A percentile compares a stretch with the other conserved stretches of the same genome.
Conservation (phyloP, 2,329 filamentous ascomycete species). For the Aspergillus pseudonomiae region DNA sequence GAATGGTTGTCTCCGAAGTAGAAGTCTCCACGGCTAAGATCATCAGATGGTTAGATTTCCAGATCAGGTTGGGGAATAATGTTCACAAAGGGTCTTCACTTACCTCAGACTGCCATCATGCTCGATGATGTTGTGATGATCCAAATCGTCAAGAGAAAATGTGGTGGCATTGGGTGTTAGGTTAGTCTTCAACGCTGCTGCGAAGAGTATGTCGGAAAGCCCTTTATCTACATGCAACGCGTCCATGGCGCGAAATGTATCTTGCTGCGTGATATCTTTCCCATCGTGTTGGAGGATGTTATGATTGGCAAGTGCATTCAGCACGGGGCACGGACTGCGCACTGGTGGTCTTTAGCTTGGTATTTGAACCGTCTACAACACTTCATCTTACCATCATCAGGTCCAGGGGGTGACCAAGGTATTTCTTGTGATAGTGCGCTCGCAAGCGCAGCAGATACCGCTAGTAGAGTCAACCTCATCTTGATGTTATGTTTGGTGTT, state of each 20-base stretch:
- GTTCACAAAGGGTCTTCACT: background rate
- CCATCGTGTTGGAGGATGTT: conserved; percentile 46
- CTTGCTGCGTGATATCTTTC: conserved; percentile 37
- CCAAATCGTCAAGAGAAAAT: conserved; percentile 11
- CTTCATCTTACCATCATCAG: background rate
- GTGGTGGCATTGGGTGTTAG: conserved; percentile 10
- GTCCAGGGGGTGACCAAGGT: background rate
- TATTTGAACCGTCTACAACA: no score
- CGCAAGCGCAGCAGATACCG: background rate
- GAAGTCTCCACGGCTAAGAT: background rate
- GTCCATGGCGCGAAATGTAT: conserved; percentile 31
- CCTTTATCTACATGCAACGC: conserved; percentile 10
- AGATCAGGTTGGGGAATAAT: no score
- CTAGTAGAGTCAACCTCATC: background rate
- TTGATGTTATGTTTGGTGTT: background rate
- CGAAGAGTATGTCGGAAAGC: background rate
- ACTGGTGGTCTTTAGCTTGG: background rate
- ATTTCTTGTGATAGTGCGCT: background rate
- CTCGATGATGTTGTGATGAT: conserved; percentile 15
- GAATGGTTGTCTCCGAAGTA: background rate
- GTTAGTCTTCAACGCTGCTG: background rate
- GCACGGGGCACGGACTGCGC: conserved; percentile 42
- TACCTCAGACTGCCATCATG: conserved; percentile 23
- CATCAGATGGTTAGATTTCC: background rate
- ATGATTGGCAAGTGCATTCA: conserved; percentile 47